These are phyloP conservation scores for Helotiales sp. DNA, from an alignment of 2,329 filamentous ascomycete species.

Conservation along the genomic window DNA sequence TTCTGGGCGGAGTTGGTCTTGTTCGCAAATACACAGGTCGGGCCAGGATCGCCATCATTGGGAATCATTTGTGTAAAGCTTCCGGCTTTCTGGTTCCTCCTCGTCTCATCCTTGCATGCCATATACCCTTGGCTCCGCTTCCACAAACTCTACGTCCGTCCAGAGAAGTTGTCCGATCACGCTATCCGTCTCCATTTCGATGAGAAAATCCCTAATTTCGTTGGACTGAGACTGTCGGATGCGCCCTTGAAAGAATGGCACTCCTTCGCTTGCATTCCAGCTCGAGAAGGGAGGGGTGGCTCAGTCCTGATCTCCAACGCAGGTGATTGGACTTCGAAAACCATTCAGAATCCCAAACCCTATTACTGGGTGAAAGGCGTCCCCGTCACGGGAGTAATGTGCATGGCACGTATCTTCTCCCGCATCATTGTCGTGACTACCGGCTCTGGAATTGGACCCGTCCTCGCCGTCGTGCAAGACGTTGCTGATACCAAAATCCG, in stretches of 20 bases:
- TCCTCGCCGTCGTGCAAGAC: conserved; percentile 35
- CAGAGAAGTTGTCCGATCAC: conserved; percentile 55
- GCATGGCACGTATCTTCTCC: conserved; percentile 35
- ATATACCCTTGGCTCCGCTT: conserved; percentile 60
- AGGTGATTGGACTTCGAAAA: conserved; percentile 56
- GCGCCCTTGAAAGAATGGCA: conserved; percentile 57
- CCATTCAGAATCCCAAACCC: conserved; percentile 48
- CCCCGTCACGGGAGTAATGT: conserved; percentile 39
- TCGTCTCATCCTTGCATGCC: conserved; percentile 51
- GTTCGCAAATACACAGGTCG: conserved; percentile 20
- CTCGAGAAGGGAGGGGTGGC: conserved; percentile 43
- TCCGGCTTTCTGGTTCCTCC: conserved; percentile 58
- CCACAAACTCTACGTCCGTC: conserved; percentile 51
- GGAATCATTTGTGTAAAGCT: conserved; percentile 12
- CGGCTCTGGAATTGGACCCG: conserved; percentile 39
- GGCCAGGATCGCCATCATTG: neutral
- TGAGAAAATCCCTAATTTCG: conserved; percentile 43
- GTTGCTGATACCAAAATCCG: conserved; percentile 23
- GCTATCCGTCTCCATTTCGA: conserved; percentile 56
- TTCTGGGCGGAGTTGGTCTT: conserved; percentile 51
- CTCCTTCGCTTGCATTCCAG: conserved; percentile 56
- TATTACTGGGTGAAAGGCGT: conserved; percentile 54
- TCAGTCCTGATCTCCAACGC: conserved; percentile 55
- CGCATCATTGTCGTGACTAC: conserved; percentile 39
- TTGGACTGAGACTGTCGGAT: conserved; percentile 48